Conservation (phyloP, 129 eudicot species). For the Ambrosia trifida region DNA sequence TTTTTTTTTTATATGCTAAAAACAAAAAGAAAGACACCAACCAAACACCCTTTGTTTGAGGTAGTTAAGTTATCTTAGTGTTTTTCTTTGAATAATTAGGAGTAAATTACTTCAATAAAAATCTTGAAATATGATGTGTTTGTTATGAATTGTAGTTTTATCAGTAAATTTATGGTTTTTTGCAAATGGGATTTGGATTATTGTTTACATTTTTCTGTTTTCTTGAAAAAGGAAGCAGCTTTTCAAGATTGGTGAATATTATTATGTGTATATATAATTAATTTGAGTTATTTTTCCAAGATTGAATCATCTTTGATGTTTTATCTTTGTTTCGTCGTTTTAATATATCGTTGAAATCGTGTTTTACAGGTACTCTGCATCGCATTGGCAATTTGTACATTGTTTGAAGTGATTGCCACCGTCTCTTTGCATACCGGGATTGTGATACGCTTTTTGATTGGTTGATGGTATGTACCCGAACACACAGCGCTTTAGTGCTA, state of each 20-base stretch:
- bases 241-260: background rate
- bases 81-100: background rate
- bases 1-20: background rate
- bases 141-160: background rate
- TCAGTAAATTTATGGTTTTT: background rate
- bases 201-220: background rate
- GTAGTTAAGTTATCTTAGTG: background rate
- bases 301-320: no score
- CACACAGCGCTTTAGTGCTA: background rate
- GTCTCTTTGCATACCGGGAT: background rate
- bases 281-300: no score
- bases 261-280: background rate
- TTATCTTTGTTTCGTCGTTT: no score
- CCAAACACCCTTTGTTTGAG: constrained; percentile 10
- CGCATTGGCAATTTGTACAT: background rate
- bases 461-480: constrained; percentile 19
- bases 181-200: constrained; percentile 9
- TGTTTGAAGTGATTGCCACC: constrained; percentile 1
- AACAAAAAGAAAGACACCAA: background rate
- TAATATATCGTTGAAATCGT: background rate
- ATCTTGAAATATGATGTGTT: background rate
- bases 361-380: constrained; percentile 22
- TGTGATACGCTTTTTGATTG: background rate
- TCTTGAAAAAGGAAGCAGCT: background rate
- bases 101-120: background rate